A percentile compares a stretch with the other conserved stretches of the same genome.
phyloP scores from a whole-genome alignment of 2,329 filamentous ascomycete species.

The Fusarium chaquense region DNA sequence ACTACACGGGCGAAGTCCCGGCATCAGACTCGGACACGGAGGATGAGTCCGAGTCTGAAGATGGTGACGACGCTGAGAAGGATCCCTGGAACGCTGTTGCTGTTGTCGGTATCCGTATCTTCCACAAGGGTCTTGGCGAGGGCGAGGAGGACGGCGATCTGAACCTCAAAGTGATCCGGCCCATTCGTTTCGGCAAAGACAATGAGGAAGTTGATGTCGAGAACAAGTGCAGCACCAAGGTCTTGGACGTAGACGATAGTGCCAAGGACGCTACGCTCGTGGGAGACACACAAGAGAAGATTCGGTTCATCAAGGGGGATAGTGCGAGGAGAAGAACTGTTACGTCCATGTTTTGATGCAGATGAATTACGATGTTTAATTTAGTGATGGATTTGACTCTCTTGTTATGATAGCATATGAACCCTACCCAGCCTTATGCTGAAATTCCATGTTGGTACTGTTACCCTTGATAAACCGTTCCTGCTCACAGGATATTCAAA shows the following conservation, averaged over 20 bases:
- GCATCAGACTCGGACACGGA: constrained; percentile 13
- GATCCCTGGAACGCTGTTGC: constrained; percentile 74
- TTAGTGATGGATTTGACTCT: background rate
- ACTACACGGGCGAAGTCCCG: constrained; percentile 18
- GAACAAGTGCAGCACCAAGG: constrained; percentile 49
- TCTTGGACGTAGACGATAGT: constrained; percentile 60
- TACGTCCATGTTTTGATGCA: constrained; percentile 17
- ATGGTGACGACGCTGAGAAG: constrained; percentile 65
- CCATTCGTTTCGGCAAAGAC: constrained; percentile 51
- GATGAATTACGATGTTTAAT: background rate
- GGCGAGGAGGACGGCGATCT: constrained; percentile 52
- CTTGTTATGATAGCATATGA: constrained; percentile 4
- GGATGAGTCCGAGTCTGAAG: constrained; percentile 43
- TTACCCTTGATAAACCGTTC: constrained; percentile 6
- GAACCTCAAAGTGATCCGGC: constrained; percentile 56
- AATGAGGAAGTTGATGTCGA: constrained; percentile 41
- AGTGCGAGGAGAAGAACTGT: constrained; percentile 16
- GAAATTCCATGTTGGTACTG: background rate
- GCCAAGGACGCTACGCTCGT: constrained; percentile 59
- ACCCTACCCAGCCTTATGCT: background rate
- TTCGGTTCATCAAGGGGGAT: constrained; percentile 53
- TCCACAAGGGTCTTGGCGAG: constrained; percentile 60
- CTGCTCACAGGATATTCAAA: background rate
- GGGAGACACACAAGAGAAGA: constrained; percentile 51
- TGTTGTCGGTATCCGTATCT: constrained; percentile 71